phyloP scores from a whole-genome alignment of 2,329 filamentous ascomycete species.

The Trichoderma citrinoviride region DNA sequence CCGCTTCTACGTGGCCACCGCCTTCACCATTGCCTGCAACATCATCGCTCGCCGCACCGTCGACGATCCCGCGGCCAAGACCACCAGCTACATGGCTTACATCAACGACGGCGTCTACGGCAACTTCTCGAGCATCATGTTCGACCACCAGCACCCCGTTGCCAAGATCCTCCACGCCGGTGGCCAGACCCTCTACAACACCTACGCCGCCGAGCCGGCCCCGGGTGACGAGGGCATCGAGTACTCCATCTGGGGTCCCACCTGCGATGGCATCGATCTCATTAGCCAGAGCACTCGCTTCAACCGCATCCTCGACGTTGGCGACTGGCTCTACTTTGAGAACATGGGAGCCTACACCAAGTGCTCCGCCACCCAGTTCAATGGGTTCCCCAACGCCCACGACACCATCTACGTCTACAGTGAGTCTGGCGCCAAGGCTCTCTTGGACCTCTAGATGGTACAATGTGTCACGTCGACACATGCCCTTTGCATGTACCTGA shows the following conservation, averaged over 20 bases:
- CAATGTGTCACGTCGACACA: not conserved
- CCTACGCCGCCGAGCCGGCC: constrained; percentile 47
- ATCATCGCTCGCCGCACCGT: constrained; percentile 93
- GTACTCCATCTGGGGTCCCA: constrained; percentile 98
- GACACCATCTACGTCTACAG: constrained; percentile 94
- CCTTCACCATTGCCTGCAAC: constrained; percentile 93
- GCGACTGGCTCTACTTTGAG: constrained; percentile 98
- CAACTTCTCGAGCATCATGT: constrained; percentile 99
- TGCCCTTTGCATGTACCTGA: not conserved
- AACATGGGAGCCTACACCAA: constrained; percentile 99
- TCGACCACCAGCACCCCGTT: constrained; percentile 90
- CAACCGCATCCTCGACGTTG: constrained; percentile 75
- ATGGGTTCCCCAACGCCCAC: constrained; percentile 90
- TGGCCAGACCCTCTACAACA: constrained; percentile 58
- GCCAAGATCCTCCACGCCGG: constrained; percentile 73
- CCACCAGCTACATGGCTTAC: constrained; percentile 90
- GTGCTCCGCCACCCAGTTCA: constrained; percentile 97
- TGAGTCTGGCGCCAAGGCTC: constrained; percentile 78
- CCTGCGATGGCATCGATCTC: constrained; percentile 95
- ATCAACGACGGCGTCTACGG: constrained; percentile 97
- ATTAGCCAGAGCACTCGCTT: constrained; percentile 81
- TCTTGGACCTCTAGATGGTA: constrained; percentile 46
- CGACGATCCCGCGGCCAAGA: constrained; percentile 62
- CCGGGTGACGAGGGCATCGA: constrained; percentile 57
- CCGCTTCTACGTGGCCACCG: constrained; percentile 89